A percentile compares a stretch with the other conserved stretches of the same genome.
Conservation (phyloP, 495 filamentous ascomycete genomes). For the Elaphomyces granulatus region DNA sequence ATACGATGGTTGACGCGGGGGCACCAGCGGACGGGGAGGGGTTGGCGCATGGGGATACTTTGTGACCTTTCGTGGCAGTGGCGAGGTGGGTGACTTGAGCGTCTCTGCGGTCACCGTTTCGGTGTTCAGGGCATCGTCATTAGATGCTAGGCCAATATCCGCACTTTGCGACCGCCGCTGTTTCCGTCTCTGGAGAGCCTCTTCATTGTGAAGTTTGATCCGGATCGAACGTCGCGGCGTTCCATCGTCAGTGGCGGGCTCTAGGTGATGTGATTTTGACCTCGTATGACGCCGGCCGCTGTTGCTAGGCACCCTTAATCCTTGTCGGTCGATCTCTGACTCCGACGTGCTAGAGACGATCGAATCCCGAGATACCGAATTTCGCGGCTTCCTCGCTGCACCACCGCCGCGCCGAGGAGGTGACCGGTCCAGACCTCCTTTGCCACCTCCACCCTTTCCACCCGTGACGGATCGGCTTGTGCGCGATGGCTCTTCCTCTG, state of each 20-base stretch:
- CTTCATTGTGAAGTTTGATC: conserved; percentile 82
- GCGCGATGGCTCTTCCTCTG: background rate
- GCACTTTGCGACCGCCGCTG: conserved; percentile 26
- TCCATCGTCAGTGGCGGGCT: conserved; percentile 40
- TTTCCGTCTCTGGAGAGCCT: conserved; percentile 41
- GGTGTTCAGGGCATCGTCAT: background rate
- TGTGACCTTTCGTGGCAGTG: conserved; percentile 53
- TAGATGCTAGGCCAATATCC: conserved; percentile 15
- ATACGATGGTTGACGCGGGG: conserved; percentile 73
- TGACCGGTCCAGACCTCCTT: conserved; percentile 6
- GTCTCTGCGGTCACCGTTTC: conserved; percentile 20
- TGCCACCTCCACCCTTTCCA: conserved; percentile 15
- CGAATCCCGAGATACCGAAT: conserved; percentile 24
- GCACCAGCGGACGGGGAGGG: conserved; percentile 80
- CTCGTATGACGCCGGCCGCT: conserved; percentile 25
- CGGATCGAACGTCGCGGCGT: conserved; percentile 68
- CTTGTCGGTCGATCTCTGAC: conserved; percentile 30
- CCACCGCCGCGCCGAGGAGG: conserved; percentile 13
- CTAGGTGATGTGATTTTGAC: conserved; percentile 33
- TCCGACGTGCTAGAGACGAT: conserved; percentile 33
- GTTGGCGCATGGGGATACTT: conserved; percentile 80
- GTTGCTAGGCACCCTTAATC: conserved; percentile 7
- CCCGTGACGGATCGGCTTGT: conserved; percentile 11
- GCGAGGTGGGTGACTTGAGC: conserved; percentile 81
- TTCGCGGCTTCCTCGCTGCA: conserved; percentile 26